Evolutionary conservation across 2,329 filamentous ascomycete species (phyloP).

Genomic region (Sarocladium kiliense): DNA sequence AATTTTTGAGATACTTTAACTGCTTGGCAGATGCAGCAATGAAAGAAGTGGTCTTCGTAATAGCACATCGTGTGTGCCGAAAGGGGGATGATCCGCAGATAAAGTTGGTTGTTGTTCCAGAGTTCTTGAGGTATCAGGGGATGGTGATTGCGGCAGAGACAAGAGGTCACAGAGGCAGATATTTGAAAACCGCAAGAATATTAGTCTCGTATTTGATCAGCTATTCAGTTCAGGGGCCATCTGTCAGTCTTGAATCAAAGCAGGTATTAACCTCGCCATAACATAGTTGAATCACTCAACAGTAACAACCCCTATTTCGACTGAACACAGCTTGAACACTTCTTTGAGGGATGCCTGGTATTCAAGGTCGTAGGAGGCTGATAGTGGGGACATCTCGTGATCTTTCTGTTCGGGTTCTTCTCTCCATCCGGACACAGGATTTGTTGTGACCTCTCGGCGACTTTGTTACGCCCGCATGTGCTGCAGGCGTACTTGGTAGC

Average conservation of each 20-base stretch:
- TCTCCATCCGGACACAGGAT: neutral
- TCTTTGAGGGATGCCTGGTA: neutral
- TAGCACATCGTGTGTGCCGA: neutral
- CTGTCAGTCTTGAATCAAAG: too few species aligned
- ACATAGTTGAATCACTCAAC: too few species aligned
- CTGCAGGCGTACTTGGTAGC: neutral
- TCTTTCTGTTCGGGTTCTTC: neutral
- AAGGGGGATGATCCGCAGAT: neutral
- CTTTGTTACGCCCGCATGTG: neutral
- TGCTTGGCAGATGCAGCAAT: neutral
- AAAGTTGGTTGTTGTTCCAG: neutral
- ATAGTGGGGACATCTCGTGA: neutral
- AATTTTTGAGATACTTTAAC: neutral
- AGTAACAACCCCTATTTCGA: too few species aligned
- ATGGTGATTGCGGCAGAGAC: too few species aligned
- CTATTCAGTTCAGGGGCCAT: too few species aligned
- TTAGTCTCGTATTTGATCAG: too few species aligned
- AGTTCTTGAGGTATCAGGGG: too few species aligned
- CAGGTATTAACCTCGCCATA: too few species aligned
- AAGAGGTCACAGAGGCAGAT: too few species aligned
- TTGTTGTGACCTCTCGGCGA: neutral
- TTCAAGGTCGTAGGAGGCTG: neutral
- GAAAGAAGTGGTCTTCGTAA: slow-evolving; percentile 2
- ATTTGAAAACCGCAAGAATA: too few species aligned
- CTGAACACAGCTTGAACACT: neutral